Evolutionary conservation across 2,329 filamentous ascomycete species (phyloP).

Genomic region (Tolypocladium cylindrosporum): DNA sequence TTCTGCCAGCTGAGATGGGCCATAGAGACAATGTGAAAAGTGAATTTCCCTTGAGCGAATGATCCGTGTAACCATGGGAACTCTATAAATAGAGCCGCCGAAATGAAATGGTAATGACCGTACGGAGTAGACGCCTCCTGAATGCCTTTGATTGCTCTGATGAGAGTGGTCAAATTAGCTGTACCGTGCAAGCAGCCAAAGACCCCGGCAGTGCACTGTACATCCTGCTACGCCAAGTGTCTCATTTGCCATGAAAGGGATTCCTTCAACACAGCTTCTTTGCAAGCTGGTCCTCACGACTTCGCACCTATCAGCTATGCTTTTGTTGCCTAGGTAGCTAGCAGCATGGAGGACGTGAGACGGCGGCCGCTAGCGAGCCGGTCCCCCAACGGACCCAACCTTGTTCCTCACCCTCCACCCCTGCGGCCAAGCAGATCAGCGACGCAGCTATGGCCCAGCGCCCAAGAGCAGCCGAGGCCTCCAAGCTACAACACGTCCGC

Average conservation of each 20-base stretch:
- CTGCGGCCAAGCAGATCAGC: conserved; percentile 9
- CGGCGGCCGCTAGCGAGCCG: neutral
- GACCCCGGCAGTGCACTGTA: neutral
- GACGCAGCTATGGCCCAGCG: conserved; percentile 1
- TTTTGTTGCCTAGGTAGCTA: neutral
- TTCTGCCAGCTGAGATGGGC: neutral
- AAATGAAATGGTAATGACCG: too few relatives aligned
- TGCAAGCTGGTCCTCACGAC: neutral
- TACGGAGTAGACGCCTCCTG: neutral
- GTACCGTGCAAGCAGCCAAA: neutral
- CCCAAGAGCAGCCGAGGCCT: neutral
- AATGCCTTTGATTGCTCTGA: neutral
- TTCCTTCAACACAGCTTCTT: neutral
- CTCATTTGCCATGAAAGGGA: neutral
- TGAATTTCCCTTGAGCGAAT: too few relatives aligned
- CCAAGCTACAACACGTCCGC: neutral
- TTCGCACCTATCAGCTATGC: neutral
- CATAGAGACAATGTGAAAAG: neutral
- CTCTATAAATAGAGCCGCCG: too few relatives aligned
- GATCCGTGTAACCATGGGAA: too few relatives aligned
- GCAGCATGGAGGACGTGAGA: neutral
- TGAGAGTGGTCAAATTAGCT: neutral
- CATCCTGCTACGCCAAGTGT: neutral
- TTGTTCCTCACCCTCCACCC: neutral
- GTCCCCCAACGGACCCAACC: neutral